These are phyloP conservation scores for Colletotrichum brevisporum DNA, from an alignment of 2,329 filamentous ascomycete genomes.

Conservation along the genomic window DNA sequence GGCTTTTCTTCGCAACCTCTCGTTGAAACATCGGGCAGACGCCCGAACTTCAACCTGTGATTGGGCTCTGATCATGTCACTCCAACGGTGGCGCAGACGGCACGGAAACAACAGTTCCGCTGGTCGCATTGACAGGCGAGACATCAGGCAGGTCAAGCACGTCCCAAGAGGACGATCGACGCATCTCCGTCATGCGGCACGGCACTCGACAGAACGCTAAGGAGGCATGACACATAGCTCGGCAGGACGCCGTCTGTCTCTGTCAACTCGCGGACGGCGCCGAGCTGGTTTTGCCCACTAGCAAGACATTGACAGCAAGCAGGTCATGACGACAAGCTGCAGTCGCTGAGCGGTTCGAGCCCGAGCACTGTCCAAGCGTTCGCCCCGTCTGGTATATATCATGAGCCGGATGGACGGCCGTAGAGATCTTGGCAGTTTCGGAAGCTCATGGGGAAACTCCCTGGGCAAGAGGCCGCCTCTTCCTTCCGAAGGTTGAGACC, in stretches of 20 bases:
- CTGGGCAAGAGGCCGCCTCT: not conserved
- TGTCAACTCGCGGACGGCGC: conserved; percentile 13
- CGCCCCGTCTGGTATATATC: not conserved
- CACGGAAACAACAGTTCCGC: not conserved
- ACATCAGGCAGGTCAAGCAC: not conserved
- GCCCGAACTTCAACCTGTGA: not conserved
- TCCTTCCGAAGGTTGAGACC: not conserved
- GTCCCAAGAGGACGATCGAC: not conserved
- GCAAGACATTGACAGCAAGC: not conserved
- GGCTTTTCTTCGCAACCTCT: not conserved
- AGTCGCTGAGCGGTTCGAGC: conserved; percentile 12
- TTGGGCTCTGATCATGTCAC: not conserved
- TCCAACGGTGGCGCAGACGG: conserved; percentile 4
- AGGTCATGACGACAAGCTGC: conserved; percentile 7
- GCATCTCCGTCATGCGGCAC: not conserved
- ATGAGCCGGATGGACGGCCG: no score
- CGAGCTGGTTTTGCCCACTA: conserved; percentile 2
- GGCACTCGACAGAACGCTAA: not conserved
- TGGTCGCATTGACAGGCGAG: not conserved
- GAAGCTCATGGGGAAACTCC: conserved; percentile 5
- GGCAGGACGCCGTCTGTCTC: conserved; percentile 10
- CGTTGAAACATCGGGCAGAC: no score
- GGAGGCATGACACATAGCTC: not conserved
- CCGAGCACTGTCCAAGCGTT: conserved; percentile 36
- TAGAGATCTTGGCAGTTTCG: not conserved